Evolutionary conservation across 176 grass and related monocot species (phyloP), one percentile per base, ranked within the genome.

Genomic region (Typha latifolia): DNA sequence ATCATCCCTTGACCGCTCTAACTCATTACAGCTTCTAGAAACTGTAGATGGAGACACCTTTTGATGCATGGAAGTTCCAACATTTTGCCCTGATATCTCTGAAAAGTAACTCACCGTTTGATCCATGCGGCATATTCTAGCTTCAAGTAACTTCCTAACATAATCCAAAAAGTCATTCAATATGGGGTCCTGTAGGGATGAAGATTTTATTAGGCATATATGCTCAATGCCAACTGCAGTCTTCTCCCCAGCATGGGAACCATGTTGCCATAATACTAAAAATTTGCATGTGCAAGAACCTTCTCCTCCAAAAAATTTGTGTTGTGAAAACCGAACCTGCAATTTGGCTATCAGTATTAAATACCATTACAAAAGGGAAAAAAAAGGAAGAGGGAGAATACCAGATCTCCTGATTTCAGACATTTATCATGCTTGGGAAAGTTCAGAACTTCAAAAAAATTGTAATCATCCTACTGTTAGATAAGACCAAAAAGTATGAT

Each of bases 271-370:
- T 32, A 32, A 8, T 3, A 64, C 62, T 15, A 7, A 6, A 64
- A 64, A 64, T 32, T 29, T 37, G 29, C 62, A 64, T 8, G 62
- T 64, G 14, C 62, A 64, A 12, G 32, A 12, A 64, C 12, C 24
- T 64, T 64, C 62, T 64, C 62, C 62, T 64, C 14, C 31, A 64
- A 4, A 29, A 31, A 64, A 18, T 64, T 64, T 64, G 14, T 64
- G 62, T 64, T 29, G 16, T 11, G 31, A 34, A 37, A 37, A 64
- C 13, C 10, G 16, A 32, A 31, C 62, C 62, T 64, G 31, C 29
- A 29, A 32, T 64, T 64, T 64, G 31, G 29, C 16, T 56, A 34
- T 34, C 32, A 34, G 4, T 34, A 34, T 34, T 34, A 0, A 34
- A 34, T 34, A 34, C 32, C 32, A 34, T 5, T 34, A 34, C 32